Evolutionary conservation across 1,284 basidiomycete species (phyloP).

Genomic region (Naganishia sp.): DNA sequence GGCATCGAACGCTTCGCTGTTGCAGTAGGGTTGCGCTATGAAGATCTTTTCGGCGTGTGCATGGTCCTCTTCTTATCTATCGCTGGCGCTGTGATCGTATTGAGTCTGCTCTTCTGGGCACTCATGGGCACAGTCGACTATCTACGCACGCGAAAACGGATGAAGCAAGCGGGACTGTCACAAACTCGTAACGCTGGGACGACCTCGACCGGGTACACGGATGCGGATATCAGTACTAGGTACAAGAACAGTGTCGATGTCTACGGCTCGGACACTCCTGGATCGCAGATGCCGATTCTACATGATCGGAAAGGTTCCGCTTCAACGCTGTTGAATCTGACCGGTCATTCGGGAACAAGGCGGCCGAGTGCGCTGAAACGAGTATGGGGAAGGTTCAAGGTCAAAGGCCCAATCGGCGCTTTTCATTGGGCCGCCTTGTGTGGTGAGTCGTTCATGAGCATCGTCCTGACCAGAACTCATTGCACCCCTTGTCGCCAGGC

Average conservation of each 20-base stretch:
- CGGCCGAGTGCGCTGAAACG: constrained; percentile 31
- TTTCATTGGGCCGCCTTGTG: constrained; percentile 54
- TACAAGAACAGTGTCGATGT: constrained; percentile 21
- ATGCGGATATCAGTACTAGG: constrained; percentile 17
- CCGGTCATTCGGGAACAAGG: constrained; percentile 4
- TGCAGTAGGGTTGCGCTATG: constrained; percentile 73
- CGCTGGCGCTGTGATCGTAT: constrained; percentile 66
- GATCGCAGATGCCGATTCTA: constrained; percentile 8
- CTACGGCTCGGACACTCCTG: constrained; percentile 16
- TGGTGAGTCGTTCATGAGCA: constrained; percentile 30
- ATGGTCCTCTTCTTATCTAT: constrained; percentile 79
- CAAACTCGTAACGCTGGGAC: constrained; percentile 22
- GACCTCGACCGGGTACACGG: constrained; percentile 12
- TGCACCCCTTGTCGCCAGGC: constrained; percentile 54
- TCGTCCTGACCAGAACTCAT: background rate
- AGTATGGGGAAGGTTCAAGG: constrained; percentile 50
- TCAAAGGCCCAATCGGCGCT: constrained; percentile 53
- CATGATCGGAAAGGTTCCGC: constrained; percentile 24
- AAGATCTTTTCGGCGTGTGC: constrained; percentile 83
- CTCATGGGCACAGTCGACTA: constrained; percentile 59
- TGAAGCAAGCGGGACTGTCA: background rate
- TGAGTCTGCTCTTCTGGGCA: constrained; percentile 71
- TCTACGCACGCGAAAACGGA: constrained; percentile 4
- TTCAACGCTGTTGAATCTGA: constrained; percentile 20
- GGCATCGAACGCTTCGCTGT: constrained; percentile 79